phyloP scores from a whole-genome alignment of 148 eudicot genomes.

The Rhododendron williamsianum region DNA sequence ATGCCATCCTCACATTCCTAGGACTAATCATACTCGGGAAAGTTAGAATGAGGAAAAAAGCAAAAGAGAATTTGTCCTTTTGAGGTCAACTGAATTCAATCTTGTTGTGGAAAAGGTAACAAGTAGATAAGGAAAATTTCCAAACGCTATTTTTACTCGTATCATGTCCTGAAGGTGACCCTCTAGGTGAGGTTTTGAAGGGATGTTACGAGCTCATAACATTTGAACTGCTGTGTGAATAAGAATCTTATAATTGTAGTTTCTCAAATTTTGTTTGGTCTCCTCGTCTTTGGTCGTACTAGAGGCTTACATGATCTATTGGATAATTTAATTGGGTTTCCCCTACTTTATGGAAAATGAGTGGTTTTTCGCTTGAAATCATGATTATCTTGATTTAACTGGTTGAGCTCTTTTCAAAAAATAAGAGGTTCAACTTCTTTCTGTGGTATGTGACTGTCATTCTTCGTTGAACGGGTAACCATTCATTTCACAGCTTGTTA shows the following conservation, averaged over 20 bases:
- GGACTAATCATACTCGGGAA: not conserved
- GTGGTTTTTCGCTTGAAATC: not conserved
- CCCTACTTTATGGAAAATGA: not conserved
- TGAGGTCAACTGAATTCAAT: not conserved
- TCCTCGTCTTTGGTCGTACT: not conserved
- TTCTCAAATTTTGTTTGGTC: conserved; percentile 1
- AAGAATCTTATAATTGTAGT: not conserved
- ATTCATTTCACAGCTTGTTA: conserved; percentile 10
- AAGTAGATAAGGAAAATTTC: not conserved
- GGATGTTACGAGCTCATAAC: not conserved
- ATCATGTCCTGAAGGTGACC: not conserved
- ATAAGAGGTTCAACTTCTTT: not conserved
- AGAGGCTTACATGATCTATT: not conserved
- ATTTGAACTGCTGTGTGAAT: not conserved
- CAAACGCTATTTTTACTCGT: not conserved
- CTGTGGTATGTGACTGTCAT: not conserved
- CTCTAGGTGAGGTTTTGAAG: not conserved
- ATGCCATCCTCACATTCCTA: not conserved
- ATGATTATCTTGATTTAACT: not conserved
- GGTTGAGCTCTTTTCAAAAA: not conserved
- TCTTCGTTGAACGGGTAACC: not conserved
- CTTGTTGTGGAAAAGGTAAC: not conserved
- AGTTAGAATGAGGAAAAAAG: not conserved
- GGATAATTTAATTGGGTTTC: not conserved
- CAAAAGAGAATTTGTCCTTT: not conserved